These are phyloP conservation scores for Rhizomucor pusillus DNA, from an alignment of 371 early-diverging fungal species.

Conservation along the genomic window DNA sequence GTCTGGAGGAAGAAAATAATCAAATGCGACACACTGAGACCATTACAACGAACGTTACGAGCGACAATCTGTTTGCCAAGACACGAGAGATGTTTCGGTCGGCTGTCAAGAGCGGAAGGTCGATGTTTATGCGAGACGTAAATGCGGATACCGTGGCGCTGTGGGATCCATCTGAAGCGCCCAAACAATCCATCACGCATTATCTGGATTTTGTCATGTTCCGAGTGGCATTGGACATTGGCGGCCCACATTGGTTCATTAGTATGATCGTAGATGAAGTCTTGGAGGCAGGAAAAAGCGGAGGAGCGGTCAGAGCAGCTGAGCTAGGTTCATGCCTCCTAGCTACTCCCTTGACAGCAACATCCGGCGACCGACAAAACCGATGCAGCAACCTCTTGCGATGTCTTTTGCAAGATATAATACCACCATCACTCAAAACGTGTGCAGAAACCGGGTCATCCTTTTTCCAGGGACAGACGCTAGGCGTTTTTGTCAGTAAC, in stretches of 20 bases:
- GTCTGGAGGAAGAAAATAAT: conserved; percentile 16
- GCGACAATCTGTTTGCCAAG: conserved; percentile 34
- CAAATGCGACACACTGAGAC: conserved; percentile 25
- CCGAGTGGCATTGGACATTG: conserved; percentile 41
- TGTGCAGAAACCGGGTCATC: conserved; percentile 29
- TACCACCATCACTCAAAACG: conserved; percentile 27
- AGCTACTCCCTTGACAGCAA: conserved; percentile 33
- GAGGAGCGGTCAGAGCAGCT: conserved; percentile 55
- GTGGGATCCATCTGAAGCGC: conserved; percentile 23
- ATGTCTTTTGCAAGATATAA: conserved; percentile 33
- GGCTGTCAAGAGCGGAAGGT: conserved; percentile 47
- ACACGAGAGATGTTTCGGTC: conserved; percentile 41
- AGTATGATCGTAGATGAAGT: conserved; percentile 46
- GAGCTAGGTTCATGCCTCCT: conserved; percentile 48
- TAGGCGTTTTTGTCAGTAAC: conserved; percentile 50
- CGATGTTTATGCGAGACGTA: conserved; percentile 51
- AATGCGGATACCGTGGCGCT: conserved; percentile 33
- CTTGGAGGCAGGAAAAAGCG: conserved; percentile 45
- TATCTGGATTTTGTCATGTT: conserved; percentile 50
- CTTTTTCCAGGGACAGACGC: conserved; percentile 51
- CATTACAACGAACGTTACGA: conserved; percentile 27
- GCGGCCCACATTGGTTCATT: conserved; percentile 48
- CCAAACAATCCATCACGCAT: conserved; percentile 31
- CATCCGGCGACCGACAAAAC: conserved; percentile 16
- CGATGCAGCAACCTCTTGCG: conserved; percentile 31